A percentile compares a stretch with the other conserved stretches of the same genome.
These are phyloP conservation scores for Akanthomyces dipterigenus DNA, from an alignment of 2,329 filamentous ascomycete genomes.

Conservation along the genomic window DNA sequence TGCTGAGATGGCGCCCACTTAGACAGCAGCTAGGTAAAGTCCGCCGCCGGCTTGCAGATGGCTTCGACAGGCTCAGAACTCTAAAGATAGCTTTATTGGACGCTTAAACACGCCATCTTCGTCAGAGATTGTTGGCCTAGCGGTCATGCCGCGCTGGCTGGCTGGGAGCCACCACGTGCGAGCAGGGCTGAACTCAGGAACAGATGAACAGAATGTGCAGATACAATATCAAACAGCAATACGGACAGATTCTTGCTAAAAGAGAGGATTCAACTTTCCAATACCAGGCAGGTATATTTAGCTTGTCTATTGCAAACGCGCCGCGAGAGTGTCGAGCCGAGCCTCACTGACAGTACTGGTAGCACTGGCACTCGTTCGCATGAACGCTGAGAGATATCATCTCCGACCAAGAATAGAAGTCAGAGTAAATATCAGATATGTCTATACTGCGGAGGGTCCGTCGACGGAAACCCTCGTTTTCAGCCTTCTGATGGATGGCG, in stretches of 20 bases:
- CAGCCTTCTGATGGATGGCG: background rate
- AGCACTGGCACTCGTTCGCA: no score
- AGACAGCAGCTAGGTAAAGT: background rate
- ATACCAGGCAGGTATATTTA: no score
- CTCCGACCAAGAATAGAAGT: background rate
- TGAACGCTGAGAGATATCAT: no score
- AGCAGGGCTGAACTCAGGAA: background rate
- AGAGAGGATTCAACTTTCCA: no score
- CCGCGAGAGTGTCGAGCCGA: no score
- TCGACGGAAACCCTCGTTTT: background rate
- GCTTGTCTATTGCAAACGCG: no score
- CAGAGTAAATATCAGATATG: background rate
- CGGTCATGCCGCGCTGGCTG: background rate
- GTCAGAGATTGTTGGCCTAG: background rate
- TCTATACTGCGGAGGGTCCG: background rate
- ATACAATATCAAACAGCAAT: background rate
- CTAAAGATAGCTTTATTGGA: background rate
- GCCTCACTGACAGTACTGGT: no score
- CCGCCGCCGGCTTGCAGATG: background rate
- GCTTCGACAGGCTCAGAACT: background rate
- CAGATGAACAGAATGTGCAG: background rate
- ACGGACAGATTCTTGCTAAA: background rate
- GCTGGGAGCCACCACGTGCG: background rate
- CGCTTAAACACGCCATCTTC: background rate
- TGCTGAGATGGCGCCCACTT: background rate